Evolutionary conservation across 2,329 filamentous ascomycete species (phyloP).

Genomic region (Helotiales sp.): DNA sequence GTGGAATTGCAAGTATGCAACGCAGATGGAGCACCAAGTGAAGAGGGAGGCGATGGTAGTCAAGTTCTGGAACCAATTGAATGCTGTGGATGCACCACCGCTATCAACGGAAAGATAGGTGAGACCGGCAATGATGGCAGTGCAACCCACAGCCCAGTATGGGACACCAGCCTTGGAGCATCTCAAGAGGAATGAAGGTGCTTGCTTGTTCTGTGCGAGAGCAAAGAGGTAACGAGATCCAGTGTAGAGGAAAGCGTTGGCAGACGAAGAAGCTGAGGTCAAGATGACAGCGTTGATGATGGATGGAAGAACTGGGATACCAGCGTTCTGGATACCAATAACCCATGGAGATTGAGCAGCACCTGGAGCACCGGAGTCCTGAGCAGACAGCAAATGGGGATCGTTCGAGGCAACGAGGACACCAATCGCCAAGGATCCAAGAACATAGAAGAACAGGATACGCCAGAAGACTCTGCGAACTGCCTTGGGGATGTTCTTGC

Average conservation of each 20-base stretch:
- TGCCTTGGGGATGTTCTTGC: slow-evolving; percentile 67
- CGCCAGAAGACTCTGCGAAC: slow-evolving; percentile 81
- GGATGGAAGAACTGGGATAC: slow-evolving; percentile 63
- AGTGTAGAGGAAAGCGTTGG: slow-evolving; percentile 33
- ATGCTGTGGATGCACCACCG: slow-evolving; percentile 44
- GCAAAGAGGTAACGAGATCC: slow-evolving; percentile 36
- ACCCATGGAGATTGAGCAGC: slow-evolving; percentile 70
- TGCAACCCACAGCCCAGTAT: slow-evolving; percentile 64
- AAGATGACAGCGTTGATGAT: slow-evolving; percentile 74
- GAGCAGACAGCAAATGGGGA: slow-evolving; percentile 60
- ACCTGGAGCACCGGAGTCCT: slow-evolving; percentile 57
- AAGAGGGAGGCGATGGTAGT: slow-evolving; percentile 74
- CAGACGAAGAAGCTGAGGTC: slow-evolving; percentile 53
- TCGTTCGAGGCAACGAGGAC: slow-evolving; percentile 73
- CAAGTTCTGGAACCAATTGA: slow-evolving; percentile 49
- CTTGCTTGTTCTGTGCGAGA: slow-evolving; percentile 64
- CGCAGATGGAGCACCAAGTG: slow-evolving; percentile 68
- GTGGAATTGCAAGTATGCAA: slow-evolving; percentile 72
- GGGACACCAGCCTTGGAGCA: slow-evolving; percentile 69
- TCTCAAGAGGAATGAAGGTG: slow-evolving; percentile 57
- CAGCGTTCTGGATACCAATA: slow-evolving; percentile 66
- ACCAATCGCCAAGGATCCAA: slow-evolving; percentile 70
- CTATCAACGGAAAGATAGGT: slow-evolving; percentile 66
- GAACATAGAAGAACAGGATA: slow-evolving; percentile 71
- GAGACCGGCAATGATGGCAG: slow-evolving; percentile 67